These are phyloP conservation scores for Gynochthodes officinalis DNA, from an alignment of 257 asterid species.

Conservation along the genomic window DNA sequence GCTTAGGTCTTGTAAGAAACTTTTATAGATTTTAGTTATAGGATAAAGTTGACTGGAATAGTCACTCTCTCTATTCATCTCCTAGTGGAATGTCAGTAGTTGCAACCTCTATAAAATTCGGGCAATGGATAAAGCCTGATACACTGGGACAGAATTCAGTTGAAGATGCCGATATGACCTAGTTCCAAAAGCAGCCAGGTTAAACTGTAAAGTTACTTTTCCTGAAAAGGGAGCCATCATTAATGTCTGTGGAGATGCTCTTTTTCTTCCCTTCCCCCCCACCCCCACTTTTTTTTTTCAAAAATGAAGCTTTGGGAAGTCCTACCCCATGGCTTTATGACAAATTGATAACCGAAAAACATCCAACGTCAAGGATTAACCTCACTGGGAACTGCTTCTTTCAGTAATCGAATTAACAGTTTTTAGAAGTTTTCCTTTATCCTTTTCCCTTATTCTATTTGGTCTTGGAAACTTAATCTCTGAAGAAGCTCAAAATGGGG, in stretches of 20 bases:
- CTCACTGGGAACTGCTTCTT: conserved; percentile 3
- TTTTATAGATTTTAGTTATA: conserved; percentile 1
- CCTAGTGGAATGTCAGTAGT: conserved; percentile 7
- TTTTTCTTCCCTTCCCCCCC: neutral
- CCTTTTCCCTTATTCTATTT: neutral
- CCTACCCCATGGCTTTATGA: conserved; percentile 3
- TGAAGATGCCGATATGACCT: conserved; percentile 15
- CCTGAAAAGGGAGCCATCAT: conserved; percentile 21
- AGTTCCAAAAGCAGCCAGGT: conserved; percentile 12
- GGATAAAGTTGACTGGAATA: conserved; percentile 14
- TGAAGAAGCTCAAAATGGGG: neutral
- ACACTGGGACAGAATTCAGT: conserved; percentile 5
- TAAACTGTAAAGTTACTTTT: conserved; percentile 19
- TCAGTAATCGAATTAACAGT: neutral
- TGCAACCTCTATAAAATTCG: conserved; percentile 3
- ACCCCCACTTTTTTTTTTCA: neutral
- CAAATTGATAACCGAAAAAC: conserved; percentile 7
- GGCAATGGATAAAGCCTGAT: conserved; percentile 9
- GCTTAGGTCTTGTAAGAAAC: neutral
- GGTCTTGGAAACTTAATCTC: neutral
- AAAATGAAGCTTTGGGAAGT: conserved; percentile 2
- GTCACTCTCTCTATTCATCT: conserved; percentile 14
- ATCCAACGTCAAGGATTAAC: neutral
- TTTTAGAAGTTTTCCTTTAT: neutral
- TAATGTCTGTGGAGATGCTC: conserved; percentile 5